Percentiles rank a stretch among this genome's conserved stretches.
Evolutionary conservation across 108 stramenopile genomes (phyloP).

Genomic region (Skeletonema marinoi): DNA sequence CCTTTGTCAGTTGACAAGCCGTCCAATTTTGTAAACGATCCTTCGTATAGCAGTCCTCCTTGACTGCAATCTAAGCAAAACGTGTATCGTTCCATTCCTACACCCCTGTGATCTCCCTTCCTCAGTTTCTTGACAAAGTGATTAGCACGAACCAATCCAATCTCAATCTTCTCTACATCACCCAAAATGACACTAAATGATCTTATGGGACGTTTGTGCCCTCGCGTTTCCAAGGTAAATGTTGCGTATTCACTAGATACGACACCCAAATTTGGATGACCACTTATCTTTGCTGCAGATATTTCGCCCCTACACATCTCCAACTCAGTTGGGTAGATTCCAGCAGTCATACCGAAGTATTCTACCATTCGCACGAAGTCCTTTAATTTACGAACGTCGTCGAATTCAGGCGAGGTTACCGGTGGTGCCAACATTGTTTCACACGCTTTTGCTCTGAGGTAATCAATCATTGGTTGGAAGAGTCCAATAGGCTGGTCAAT

Average conservation of each 20-base stretch:
- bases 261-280: conserved; percentile 39
- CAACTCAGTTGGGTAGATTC: conserved; percentile 54
- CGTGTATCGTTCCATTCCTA: conserved; percentile 45
- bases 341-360: conserved; percentile 59
- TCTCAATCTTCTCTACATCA: conserved; percentile 44
- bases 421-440: conserved; percentile 42
- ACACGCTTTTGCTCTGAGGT: conserved; percentile 46
- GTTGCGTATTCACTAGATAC: conserved; percentile 40
- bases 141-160: conserved; percentile 43
- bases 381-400: conserved; percentile 22
- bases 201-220: conserved; percentile 43
- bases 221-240: conserved; percentile 46
- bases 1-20: conserved; percentile 35
- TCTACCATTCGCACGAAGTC: conserved; percentile 65
- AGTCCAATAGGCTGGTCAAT: conserved; percentile 57
- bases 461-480: conserved; percentile 55
- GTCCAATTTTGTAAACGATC: conserved; percentile 50
- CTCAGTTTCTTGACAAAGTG: conserved; percentile 44
- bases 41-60: conserved; percentile 46
- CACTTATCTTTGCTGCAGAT: conserved; percentile 27
- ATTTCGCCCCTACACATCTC: conserved; percentile 47
- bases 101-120: conserved; percentile 47
- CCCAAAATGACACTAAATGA: conserved; percentile 51
- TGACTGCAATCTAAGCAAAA: conserved; percentile 51
- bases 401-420: conserved; percentile 40